These are phyloP conservation scores for Mycena galericulata DNA, from an alignment of 768 basidiomycete species.

Conservation along the genomic window DNA sequence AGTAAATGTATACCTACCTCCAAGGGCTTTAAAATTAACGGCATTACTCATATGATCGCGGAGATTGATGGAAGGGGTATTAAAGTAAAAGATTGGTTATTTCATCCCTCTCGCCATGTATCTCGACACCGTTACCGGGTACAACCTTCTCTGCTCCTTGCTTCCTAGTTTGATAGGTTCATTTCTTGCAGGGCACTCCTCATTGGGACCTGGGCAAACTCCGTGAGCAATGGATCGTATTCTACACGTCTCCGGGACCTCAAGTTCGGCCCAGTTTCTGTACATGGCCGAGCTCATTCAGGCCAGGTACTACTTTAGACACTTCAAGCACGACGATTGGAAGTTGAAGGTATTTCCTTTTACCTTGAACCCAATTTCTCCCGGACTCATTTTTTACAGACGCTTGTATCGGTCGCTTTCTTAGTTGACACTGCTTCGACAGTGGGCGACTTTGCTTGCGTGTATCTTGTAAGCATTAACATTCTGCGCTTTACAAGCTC, in stretches of 20 bases:
- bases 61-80: conserved; percentile 2
- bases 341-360: conserved; percentile 18
- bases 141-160: neutral
- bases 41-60: neutral
- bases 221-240: conserved; percentile 13
- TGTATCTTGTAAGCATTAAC: conserved; percentile 17
- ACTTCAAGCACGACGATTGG: too few relatives aligned
- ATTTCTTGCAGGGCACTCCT: conserved; percentile 17
- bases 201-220: conserved; percentile 27
- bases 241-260: conserved; percentile 8
- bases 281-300: conserved; percentile 19
- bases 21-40: too few relatives aligned
- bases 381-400: conserved; percentile 2
- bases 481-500: too few relatives aligned
- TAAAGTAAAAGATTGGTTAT: too few relatives aligned
- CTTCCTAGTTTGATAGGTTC: conserved; percentile 1
- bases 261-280: conserved; percentile 20
- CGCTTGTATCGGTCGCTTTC: conserved; percentile 11
- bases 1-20: too few relatives aligned
- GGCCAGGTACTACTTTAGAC: conserved; percentile 23
- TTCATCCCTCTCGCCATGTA: too few relatives aligned
- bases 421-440: conserved; percentile 14
- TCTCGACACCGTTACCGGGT: conserved; percentile 15
- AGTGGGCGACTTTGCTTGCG: neutral
- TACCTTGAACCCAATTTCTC: conserved; percentile 1